Conservation (phyloP, 306 rosid species). For the Arachis hypogaea region DNA sequence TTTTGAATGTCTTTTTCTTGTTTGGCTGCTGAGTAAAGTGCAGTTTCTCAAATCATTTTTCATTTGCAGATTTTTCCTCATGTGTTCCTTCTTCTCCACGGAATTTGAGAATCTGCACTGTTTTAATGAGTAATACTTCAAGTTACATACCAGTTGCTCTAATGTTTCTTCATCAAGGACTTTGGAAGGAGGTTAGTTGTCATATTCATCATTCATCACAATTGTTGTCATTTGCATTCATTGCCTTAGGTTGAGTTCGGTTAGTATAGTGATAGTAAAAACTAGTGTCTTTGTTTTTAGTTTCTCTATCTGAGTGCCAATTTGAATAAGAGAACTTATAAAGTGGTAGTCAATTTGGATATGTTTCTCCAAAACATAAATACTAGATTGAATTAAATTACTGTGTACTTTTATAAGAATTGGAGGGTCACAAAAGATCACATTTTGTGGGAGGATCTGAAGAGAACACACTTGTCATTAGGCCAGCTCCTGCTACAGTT, state of each 20-base stretch:
- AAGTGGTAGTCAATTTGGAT: too few species aligned
- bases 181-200: conserved; percentile 79
- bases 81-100: conserved; percentile 26
- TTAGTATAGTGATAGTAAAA: too few species aligned
- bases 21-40: background rate
- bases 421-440: too few species aligned
- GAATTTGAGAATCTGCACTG: conserved; percentile 40
- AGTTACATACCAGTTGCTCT: conserved; percentile 74
- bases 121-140: conserved; percentile 44
- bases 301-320: too few species aligned
- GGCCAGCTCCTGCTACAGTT: too few species aligned
- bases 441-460: too few species aligned
- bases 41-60: background rate
- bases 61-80: conserved; percentile 30
- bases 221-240: background rate
- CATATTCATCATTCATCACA: background rate
- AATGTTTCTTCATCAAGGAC: conserved; percentile 82
- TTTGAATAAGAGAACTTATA: too few species aligned
- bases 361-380: too few species aligned
- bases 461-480: too few species aligned
- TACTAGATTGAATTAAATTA: too few species aligned
- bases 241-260: background rate
- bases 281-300: too few species aligned
- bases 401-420: too few species aligned
- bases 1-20: background rate